Conservation (phyloP, 1,284 basidiomycete species). For the Laetiporus sulphureus region DNA sequence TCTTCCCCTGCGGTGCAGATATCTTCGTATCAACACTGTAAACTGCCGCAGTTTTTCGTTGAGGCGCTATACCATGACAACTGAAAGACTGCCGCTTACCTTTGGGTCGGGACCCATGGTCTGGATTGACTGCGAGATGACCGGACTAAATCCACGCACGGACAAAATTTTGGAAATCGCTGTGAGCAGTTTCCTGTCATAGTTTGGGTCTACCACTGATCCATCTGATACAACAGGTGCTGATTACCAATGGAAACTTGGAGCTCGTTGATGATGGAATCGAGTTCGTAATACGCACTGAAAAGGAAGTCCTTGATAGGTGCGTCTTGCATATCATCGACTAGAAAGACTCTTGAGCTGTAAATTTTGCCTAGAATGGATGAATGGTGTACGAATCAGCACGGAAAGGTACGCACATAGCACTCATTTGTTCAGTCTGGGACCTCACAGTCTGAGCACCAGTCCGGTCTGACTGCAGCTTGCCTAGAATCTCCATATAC, state of each 20-base stretch:
- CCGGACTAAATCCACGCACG: conserved; percentile 52
- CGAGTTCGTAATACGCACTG: conserved; percentile 61
- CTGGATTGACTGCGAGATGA: conserved; percentile 92
- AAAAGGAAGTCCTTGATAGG: conserved; percentile 58
- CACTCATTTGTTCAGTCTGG: not conserved
- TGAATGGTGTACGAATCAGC: conserved; percentile 71
- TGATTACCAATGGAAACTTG: conserved; percentile 79
- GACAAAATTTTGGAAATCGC: conserved; percentile 79
- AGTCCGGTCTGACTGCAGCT: conserved; percentile 71
- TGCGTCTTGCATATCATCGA: too few relatives aligned
- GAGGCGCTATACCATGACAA: conserved; percentile 11
- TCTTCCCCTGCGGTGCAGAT: not conserved
- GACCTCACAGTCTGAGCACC: too few relatives aligned
- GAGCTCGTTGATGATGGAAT: conserved; percentile 70
- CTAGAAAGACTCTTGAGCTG: too few relatives aligned
- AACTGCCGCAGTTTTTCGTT: not conserved
- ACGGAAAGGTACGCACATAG: conserved; percentile 55
- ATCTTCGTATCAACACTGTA: not conserved
- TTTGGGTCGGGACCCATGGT: conserved; percentile 66
- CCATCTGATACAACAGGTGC: conserved; percentile 40
- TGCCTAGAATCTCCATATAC: conserved; percentile 59
- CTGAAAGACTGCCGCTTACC: conserved; percentile 23
- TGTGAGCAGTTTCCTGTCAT: conserved; percentile 25
- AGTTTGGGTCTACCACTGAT: not conserved
- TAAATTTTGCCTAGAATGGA: conserved; percentile 56